Percentiles rank a stretch among this genome's conserved stretches.
phyloP scores from a whole-genome alignment of 2,329 filamentous ascomycete genomes.

The Sporothrix humicola region DNA sequence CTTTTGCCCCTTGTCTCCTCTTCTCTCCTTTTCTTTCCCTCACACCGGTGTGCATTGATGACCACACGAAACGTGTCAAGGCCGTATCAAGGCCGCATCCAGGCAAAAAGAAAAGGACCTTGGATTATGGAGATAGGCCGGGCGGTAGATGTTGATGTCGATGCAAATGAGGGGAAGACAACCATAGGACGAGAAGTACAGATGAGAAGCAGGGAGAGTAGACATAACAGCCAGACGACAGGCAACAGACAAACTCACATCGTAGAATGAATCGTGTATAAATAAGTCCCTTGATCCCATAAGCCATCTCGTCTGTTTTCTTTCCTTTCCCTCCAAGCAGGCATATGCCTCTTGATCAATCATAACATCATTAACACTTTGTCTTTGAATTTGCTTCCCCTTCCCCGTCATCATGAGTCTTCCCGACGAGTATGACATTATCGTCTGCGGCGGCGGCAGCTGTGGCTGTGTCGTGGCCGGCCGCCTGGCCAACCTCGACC shows the following conservation, averaged over 20 bases:
- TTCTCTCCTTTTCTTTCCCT: neutral
- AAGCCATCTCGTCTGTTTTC: neutral
- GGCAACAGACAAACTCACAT: neutral
- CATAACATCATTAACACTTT: neutral
- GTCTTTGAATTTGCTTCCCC: neutral
- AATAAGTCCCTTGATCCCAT: slow-evolving; percentile 9
- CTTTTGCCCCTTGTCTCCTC: neutral
- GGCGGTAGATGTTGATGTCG: neutral
- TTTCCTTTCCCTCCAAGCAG: neutral
- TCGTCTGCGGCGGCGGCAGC: slow-evolving; percentile 77
- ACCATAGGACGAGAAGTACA: neutral
- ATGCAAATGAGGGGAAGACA: neutral
- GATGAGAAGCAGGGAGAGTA: neutral
- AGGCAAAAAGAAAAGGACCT: neutral
- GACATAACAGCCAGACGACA: neutral
- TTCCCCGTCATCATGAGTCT: slow-evolving; percentile 45
- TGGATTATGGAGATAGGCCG: slow-evolving; percentile 10
- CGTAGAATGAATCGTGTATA: neutral
- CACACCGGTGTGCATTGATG: neutral
- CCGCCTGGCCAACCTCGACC: slow-evolving; percentile 74
- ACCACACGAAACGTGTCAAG: slow-evolving; percentile 5
- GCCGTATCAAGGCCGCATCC: too few relatives aligned
- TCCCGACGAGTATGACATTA: slow-evolving; percentile 81
- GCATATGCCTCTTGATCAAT: neutral
- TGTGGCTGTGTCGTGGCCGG: slow-evolving; percentile 65